These are phyloP conservation scores for Amphicarpaea edgeworthii DNA, from an alignment of 306 rosid species.

Conservation along the genomic window DNA sequence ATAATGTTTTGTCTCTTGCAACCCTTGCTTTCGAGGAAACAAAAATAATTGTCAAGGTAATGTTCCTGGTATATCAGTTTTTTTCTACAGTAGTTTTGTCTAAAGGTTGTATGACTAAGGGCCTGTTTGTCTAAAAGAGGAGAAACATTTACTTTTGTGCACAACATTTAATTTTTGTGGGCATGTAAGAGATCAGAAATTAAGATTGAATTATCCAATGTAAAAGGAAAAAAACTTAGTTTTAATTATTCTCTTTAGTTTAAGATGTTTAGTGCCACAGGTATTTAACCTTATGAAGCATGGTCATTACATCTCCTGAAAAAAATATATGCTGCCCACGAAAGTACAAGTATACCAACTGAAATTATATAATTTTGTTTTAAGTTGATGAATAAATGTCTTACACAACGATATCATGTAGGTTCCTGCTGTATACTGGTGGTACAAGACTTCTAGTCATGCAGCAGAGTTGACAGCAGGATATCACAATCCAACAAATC, in stretches of 20 bases:
- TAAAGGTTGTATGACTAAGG: conserved; percentile 37
- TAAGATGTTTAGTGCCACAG: conserved; percentile 1
- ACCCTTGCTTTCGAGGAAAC: conserved; percentile 94
- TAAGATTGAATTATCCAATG: not conserved
- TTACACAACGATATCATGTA: conserved; percentile 51
- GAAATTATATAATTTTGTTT: conserved; percentile 30
- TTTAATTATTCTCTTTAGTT: not conserved
- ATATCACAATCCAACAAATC: conserved; percentile 90
- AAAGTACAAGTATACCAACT: conserved; percentile 23
- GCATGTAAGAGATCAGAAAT: conserved; percentile 22
- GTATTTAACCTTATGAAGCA: conserved; percentile 4
- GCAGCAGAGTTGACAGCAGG: conserved; percentile 98
- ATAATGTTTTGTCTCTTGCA: conserved; percentile 94
- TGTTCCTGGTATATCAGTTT: conserved; percentile 38
- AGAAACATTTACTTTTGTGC: too few species aligned
- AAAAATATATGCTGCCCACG: not conserved
- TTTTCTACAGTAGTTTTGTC: conserved; percentile 30
- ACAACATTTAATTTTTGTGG: too few species aligned
- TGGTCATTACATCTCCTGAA: conserved; percentile 27
- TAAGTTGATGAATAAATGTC: conserved; percentile 27
- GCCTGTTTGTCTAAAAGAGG: too few species aligned
- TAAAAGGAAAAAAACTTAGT: not conserved
- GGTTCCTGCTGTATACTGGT: conserved; percentile 97
- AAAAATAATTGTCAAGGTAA: conserved; percentile 81
- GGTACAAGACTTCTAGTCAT: conserved; percentile 93